Evolutionary conservation across 148 eudicot species (phyloP), one percentile per base, ranked within the genome.

Genomic region (Camellia sinensis): DNA sequence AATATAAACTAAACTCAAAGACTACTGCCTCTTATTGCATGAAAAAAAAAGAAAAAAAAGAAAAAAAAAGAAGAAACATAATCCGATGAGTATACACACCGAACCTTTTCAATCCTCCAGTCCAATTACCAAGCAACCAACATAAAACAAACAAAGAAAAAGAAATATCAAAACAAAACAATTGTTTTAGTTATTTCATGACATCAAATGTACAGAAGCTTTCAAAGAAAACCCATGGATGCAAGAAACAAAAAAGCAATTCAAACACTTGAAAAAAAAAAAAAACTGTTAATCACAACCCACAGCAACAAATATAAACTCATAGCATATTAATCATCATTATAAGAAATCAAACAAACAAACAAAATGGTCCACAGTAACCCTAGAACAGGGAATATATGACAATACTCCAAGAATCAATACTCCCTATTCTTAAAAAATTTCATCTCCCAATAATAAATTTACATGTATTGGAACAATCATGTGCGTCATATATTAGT

Each of bases 301-400:
- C 29, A 14, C 15, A 6, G 69, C 22, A 65, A 63, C 70, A 62
- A 63, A 29, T 3, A 50, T 17, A 4, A 44, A 45, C 53, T 45
- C 45, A 73, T 13, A 4, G 9, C 7, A 73, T 54, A 45, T 5
- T 6, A 73, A 54, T 29, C 29, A 73, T 10, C 12, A 29, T 9
- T 66, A 22, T 17, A 3, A 50, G 41, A 53, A 11, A 12, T 53
- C 59, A 64, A 76, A 22, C 77, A 57, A 29, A 29, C 29, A 29
- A 75, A 75, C 41, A 61, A 76, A 44, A 76, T 46, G n/a, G 79
- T 19, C 41, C 18, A 19, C 12, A 44, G 44, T 5, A 75, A n/a
- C 12, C 3, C 67, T 37, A 62, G 3, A 60, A 18, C 40, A 62
- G 7, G 12, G 7, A n/a, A 45, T 53, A n/a, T 59, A n/a, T 45